Evolutionary conservation across 768 basidiomycete genomes (phyloP).

Genomic region (Chiua virens): DNA sequence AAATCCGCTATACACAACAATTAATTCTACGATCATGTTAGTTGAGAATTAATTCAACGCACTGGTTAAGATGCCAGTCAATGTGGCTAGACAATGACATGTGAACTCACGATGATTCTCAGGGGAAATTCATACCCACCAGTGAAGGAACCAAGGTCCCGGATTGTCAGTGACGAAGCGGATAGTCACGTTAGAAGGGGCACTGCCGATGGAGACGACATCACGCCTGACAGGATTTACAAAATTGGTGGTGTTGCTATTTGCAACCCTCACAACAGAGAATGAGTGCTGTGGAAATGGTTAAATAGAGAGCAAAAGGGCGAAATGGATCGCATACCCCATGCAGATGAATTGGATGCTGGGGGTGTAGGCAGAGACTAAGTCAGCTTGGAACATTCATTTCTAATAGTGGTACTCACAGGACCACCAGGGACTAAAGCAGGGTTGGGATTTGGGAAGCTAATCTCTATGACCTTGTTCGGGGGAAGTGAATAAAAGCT

Average conservation of each 20-base stretch:
- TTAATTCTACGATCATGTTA: not conserved
- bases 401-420: slow-evolving; percentile 21
- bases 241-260: slow-evolving; percentile 28
- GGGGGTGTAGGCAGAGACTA: too few relatives aligned
- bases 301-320: too few relatives aligned
- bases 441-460: slow-evolving; percentile 40
- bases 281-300: slow-evolving; percentile 37
- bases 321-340: slow-evolving; percentile 1
- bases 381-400: too few relatives aligned
- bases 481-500: slow-evolving; percentile 43
- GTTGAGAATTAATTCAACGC: not conserved
- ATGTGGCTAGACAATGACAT: slow-evolving; percentile 19
- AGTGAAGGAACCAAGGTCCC: slow-evolving; percentile 59
- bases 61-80: slow-evolving; percentile 31
- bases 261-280: slow-evolving; percentile 31
- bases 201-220: slow-evolving; percentile 15
- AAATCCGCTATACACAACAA: slow-evolving; percentile 17
- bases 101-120: not conserved
- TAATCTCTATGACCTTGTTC: slow-evolving; percentile 44
- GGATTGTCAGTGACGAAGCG: slow-evolving; percentile 64
- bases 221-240: slow-evolving; percentile 35
- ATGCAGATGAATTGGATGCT: slow-evolving; percentile 39
- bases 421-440: slow-evolving; percentile 21
- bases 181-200: slow-evolving; percentile 44
- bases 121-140: slow-evolving; percentile 13